Base-by-base conservation (phyloP, 805 yeast genomes). In the Cyberlindnera maritima region DNA sequence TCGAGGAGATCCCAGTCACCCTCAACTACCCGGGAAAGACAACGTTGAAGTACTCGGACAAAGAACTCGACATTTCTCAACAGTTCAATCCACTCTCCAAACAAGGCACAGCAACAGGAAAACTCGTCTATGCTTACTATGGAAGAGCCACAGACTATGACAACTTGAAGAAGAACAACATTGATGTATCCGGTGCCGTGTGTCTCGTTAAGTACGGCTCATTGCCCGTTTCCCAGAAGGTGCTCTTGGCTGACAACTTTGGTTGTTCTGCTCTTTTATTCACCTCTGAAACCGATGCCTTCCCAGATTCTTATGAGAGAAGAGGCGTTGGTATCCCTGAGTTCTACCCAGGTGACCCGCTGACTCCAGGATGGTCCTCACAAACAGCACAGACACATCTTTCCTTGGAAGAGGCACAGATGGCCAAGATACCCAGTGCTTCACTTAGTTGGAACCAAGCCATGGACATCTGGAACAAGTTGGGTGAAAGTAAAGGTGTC, bases 381-480 rank as follows among this genome's bases (percentile, higher is more conserved):
- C 67, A 31, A 20, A 34, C 67, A 34, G 69, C 68, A 19, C 63
- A 64, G 46, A 66, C 66, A 38, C 69, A 72, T 46, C 59, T 70
- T 15, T 66, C 64, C 13, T 68, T 80, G 67, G 64, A 70, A 5
- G 67, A 76, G 14, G 77, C 87, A 0, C 61, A 61, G 5, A 70
- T 78, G 2, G 86, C 96, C 1, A 74, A 80, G 15, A 79, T 92
- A 4, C 96, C 96, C 1, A 74, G 86, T 8, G 70, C 88, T 0
- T 91, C 97, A 0, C 68, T 90, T 9, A 83, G 96, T 0, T 82
- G 85, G 80, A 72, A 72, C 36, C 96, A 88, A 58, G 90, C 83
- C 3, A 60, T 59, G 20, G 67, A 54, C 33, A 69, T 79, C 21
- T 71, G 64, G 23, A 31, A 50, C 2, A 44, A 51, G 13, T 39